phyloP scores from a whole-genome alignment of 345 rosid species.

The Geranium brycei region DNA sequence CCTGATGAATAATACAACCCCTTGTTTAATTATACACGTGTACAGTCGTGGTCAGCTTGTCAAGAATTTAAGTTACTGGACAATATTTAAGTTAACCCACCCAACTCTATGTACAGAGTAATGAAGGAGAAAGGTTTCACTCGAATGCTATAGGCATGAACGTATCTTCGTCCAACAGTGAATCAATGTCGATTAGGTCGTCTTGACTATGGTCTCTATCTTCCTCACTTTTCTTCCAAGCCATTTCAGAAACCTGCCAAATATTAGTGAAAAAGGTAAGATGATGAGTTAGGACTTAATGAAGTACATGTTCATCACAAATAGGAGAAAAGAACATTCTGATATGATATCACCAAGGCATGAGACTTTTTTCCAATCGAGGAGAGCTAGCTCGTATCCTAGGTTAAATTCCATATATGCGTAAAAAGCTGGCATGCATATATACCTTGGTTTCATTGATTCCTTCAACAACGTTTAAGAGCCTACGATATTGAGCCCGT shows the following conservation, averaged over 20 bases:
- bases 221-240: constrained; percentile 24
- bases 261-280: neutral
- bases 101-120: neutral
- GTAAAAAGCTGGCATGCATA: neutral
- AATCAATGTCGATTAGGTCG: constrained; percentile 42
- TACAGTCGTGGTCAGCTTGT: neutral
- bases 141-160: constrained; percentile 62
- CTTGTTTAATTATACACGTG: neutral
- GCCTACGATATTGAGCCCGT: constrained; percentile 76
- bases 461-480: constrained; percentile 62
- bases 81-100: neutral
- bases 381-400: neutral
- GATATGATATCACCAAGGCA: neutral
- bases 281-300: neutral
- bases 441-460: constrained; percentile 56
- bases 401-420: neutral
- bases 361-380: neutral
- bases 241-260: constrained; percentile 27
- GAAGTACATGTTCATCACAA: no score
- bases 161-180: constrained; percentile 55
- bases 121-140: constrained; percentile 8
- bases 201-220: constrained; percentile 27
- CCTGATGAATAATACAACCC: neutral
- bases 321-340: neutral
- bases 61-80: neutral